Evolutionary conservation across 352 stramenopile genomes (phyloP).

Genomic region (Globisporangium cystogenes): DNA sequence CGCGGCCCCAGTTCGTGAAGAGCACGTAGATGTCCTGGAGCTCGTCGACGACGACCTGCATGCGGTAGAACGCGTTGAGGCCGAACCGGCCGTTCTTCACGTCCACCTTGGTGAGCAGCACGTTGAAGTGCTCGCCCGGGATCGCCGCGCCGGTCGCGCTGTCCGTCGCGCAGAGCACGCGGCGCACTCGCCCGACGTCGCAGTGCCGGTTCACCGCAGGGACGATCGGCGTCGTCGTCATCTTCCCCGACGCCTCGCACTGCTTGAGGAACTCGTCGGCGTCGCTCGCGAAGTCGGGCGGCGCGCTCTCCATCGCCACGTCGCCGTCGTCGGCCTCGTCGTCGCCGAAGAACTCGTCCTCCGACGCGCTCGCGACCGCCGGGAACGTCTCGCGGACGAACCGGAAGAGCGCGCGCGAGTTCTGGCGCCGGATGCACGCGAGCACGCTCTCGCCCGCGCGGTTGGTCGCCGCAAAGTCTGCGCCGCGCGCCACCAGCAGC

Average conservation of each 20-base stretch:
- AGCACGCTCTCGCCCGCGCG: constrained; percentile 28
- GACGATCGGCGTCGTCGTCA: constrained; percentile 32
- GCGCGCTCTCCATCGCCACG: constrained; percentile 18
- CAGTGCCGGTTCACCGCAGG: constrained; percentile 46
- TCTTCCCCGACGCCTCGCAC: constrained; percentile 49
- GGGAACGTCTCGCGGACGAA: constrained; percentile 39
- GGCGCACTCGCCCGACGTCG: constrained; percentile 48
- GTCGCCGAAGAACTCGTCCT: constrained; percentile 23
- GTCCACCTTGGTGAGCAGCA: constrained; percentile 68
- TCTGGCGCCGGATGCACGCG: constrained; percentile 46
- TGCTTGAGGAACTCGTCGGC: constrained; percentile 39
- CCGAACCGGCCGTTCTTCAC: constrained; percentile 64
- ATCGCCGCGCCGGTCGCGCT: constrained; percentile 19
- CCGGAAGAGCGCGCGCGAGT: constrained; percentile 47
- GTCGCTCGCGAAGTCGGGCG: constrained; percentile 40
- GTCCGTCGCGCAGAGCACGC: constrained; percentile 22
- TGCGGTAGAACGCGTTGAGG: constrained; percentile 71
- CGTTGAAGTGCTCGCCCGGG: constrained; percentile 38
- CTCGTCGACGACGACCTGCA: constrained; percentile 63
- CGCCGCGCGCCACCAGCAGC: constrained; percentile 33
- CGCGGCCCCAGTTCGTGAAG: constrained; percentile 78
- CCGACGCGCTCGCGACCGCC: constrained; percentile 14
- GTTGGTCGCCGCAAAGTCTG: constrained; percentile 25
- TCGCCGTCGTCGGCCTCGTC: constrained; percentile 14
- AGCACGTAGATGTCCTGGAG: constrained; percentile 69